phyloP scores from a whole-genome alignment of 371 early-diverging fungal species.

The Parasitella parasitica region DNA sequence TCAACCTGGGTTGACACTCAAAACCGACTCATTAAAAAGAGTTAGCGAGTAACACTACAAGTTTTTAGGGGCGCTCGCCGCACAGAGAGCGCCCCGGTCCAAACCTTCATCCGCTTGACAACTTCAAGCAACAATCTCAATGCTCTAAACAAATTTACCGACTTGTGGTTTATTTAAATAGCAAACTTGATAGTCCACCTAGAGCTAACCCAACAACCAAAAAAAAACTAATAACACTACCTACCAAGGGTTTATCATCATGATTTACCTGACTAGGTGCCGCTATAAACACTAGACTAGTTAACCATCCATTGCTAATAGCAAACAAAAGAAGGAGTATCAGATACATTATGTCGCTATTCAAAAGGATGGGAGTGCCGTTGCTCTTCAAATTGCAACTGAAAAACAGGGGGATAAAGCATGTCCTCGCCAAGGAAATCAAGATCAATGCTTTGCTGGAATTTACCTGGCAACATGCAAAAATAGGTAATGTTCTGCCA shows the following conservation, averaged over 20 bases:
- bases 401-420: constrained; percentile 68
- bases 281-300: constrained; percentile 69
- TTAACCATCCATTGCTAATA: constrained; percentile 66
- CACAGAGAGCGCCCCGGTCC: constrained; percentile 31
- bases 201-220: constrained; percentile 67
- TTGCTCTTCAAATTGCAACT: constrained; percentile 22
- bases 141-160: neutral
- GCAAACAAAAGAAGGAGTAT: constrained; percentile 59
- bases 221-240: constrained; percentile 66
- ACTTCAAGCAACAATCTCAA: neutral
- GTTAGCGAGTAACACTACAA: constrained; percentile 36
- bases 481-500: constrained; percentile 56
- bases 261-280: constrained; percentile 50
- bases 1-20: constrained; percentile 35
- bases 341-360: constrained; percentile 60
- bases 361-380: constrained; percentile 35
- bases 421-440: constrained; percentile 46
- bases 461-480: constrained; percentile 27
- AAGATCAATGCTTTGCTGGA: constrained; percentile 34
- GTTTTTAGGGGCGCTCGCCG: constrained; percentile 27
- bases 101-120: neutral
- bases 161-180: constrained; percentile 16
- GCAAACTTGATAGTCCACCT: constrained; percentile 61
- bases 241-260: constrained; percentile 54
- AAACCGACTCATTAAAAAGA: constrained; percentile 25